phyloP scores from a whole-genome alignment of 2,329 filamentous ascomycete species.

The Phialophora tarda region DNA sequence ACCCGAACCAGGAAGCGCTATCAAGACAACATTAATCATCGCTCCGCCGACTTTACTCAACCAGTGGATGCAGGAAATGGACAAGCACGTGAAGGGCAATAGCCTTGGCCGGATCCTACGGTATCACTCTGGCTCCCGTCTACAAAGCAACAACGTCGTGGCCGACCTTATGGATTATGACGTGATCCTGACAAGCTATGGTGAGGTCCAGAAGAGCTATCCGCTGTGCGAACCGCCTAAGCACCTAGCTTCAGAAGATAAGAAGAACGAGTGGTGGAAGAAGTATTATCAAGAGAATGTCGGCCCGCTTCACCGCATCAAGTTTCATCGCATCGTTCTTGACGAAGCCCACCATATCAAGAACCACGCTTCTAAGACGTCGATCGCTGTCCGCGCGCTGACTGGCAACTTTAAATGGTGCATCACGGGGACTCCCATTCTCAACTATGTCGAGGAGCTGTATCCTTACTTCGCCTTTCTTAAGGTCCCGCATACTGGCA shows the following conservation, averaged over 20 bases:
- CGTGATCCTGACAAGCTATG: constrained; percentile 49
- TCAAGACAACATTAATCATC: constrained; percentile 48
- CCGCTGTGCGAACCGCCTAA: constrained; percentile 40
- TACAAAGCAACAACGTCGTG: constrained; percentile 36
- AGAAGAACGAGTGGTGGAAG: constrained; percentile 41
- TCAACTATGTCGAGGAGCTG: constrained; percentile 50
- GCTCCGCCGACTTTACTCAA: constrained; percentile 44
- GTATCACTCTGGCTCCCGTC: constrained; percentile 39
- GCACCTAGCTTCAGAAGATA: constrained; percentile 29
- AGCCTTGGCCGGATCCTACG: constrained; percentile 39
- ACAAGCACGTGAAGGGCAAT: constrained; percentile 42
- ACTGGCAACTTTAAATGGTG: constrained; percentile 48
- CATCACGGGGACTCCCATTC: constrained; percentile 48
- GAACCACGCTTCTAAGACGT: constrained; percentile 45
- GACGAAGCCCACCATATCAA: constrained; percentile 49
- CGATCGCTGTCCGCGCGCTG: constrained; percentile 46
- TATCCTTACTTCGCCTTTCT: constrained; percentile 49
- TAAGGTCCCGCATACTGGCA: constrained; percentile 41
- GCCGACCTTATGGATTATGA: constrained; percentile 36
- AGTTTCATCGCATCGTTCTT: constrained; percentile 49
- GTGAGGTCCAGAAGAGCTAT: constrained; percentile 46
- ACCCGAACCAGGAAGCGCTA: constrained; percentile 23
- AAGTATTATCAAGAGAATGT: constrained; percentile 38
- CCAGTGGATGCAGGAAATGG: constrained; percentile 47
- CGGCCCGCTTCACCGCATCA: constrained; percentile 46